A percentile compares a stretch with the other conserved stretches of the same genome.
These are phyloP conservation scores for Leptographium procerum DNA, from an alignment of 2,329 filamentous ascomycete species.

Conservation along the genomic window DNA sequence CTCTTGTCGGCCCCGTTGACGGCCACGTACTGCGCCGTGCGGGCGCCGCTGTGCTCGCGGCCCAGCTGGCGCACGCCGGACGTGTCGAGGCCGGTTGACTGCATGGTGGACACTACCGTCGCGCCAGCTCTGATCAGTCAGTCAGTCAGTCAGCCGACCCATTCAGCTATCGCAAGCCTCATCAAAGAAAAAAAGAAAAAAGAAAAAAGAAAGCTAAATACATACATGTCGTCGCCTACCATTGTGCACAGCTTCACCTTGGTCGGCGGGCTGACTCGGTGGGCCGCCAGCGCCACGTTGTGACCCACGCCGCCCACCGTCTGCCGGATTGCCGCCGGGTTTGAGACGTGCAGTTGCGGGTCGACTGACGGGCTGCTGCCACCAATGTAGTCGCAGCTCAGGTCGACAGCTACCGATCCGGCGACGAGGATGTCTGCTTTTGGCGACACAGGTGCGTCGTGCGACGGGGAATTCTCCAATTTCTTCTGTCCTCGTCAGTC, in stretches of 20 bases:
- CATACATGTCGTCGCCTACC: constrained; percentile 65
- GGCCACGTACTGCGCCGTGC: constrained; percentile 85
- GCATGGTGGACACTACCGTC: constrained; percentile 56
- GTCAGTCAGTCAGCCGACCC: too few relatives aligned
- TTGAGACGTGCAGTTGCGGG: constrained; percentile 65
- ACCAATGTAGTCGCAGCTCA: constrained; percentile 64
- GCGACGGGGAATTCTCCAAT: too few relatives aligned
- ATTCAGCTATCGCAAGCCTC: neutral
- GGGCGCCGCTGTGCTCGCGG: constrained; percentile 33
- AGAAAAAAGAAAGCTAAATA: constrained; percentile 3
- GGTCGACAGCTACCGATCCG: constrained; percentile 80
- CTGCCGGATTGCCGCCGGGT: constrained; percentile 69
- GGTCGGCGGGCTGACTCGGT: constrained; percentile 47
- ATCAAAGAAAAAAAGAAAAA: neutral
- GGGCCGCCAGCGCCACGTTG: constrained; percentile 79
- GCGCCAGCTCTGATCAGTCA: constrained; percentile 49
- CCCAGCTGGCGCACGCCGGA: constrained; percentile 49
- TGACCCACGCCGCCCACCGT: constrained; percentile 84
- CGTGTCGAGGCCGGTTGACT: constrained; percentile 51
- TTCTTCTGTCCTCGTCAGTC: neutral
- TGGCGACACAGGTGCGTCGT: too few relatives aligned
- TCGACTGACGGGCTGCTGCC: constrained; percentile 14
- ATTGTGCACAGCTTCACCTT: constrained; percentile 68
- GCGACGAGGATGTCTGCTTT: constrained; percentile 65
- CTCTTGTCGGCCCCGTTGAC: constrained; percentile 77